Evolutionary conservation across 169 alveolate genomes (phyloP), one percentile per base, ranked within the genome.

Genomic region (Plasmodium gaboni): DNA sequence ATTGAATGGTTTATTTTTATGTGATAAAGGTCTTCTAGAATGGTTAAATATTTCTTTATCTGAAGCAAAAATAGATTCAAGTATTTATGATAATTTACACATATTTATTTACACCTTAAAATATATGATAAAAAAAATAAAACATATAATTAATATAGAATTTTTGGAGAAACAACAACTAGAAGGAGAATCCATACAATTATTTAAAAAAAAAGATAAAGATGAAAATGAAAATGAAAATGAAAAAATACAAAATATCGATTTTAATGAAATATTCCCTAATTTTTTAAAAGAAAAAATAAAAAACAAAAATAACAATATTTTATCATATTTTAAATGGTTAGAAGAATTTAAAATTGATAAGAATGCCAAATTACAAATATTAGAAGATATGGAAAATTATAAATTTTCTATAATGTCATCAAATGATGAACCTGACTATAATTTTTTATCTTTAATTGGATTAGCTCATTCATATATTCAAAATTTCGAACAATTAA

Each of bases 381-480:
- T 86, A 17, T 22, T 86, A 26, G 9, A 60, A 60, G 87, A 86
- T n/a, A 8, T 86, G 5, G 87, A 71, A 59, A 48, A 53, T 19
- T 86, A 86, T 64, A 86, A 86, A 86, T 86, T 83, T 68, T 83
- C 91, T 38, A 38, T 38, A 55, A 46, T 68, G 26, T 42, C 60
- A 59, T 71, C 74, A 13, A 9, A 78, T 6, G 53, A 68, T 32
- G 69, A 55, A 48, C 28, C 68, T 60, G n/a, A 22, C 48, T 86
- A 59, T 42, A 61, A 61, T 55, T 71, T 86, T 73, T 19, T 86
- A 19, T 86, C 92, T 32, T 57, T 86, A 32, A 26, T 86, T 9
- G 92, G 87, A n/a, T 71, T 86, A 46, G 87, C 78, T 2, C 28
- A 86, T 60, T 69, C 80, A 1, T 86, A 86, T 38, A 86, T 86